Conservation (phyloP, 805 yeast genomes). For the Spathaspora hagerdaliae region DNA sequence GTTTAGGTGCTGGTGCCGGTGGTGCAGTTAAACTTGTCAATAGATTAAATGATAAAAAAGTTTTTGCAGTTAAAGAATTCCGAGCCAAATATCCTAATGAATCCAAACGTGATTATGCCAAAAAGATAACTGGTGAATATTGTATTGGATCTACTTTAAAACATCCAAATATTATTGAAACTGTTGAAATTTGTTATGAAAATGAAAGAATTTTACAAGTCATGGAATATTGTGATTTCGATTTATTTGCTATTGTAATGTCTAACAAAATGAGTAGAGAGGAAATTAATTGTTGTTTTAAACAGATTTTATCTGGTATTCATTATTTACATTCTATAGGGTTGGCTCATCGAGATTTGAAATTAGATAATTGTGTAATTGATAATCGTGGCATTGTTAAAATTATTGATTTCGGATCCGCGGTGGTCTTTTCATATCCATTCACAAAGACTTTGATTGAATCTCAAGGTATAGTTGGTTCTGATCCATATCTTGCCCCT, state of each 20-base stretch:
- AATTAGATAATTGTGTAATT: conserved; percentile 79
- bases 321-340: conserved; percentile 73
- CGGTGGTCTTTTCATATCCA: conserved; percentile 78
- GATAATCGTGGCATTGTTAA: conserved; percentile 70
- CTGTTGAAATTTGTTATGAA: conserved; percentile 70
- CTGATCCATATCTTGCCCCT: conserved; percentile 85
- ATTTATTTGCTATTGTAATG: conserved; percentile 85
- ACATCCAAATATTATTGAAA: conserved; percentile 77
- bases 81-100: conserved; percentile 70
- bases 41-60: conserved; percentile 63
- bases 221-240: conserved; percentile 91
- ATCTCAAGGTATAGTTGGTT: conserved; percentile 78
- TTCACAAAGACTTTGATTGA: conserved; percentile 54
- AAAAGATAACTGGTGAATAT: conserved; percentile 84
- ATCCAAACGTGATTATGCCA: conserved; percentile 71
- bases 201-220: conserved; percentile 76
- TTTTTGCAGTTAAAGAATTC: conserved; percentile 83
- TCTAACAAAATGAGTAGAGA: conserved; percentile 77
- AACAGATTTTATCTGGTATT: conserved; percentile 71
- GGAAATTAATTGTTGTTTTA: conserved; percentile 78
- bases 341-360: conserved; percentile 77
- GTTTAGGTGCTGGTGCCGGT: conserved; percentile 83
- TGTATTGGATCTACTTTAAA: conserved; percentile 80
- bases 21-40: conserved; percentile 75
- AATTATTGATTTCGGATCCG: conserved; percentile 79